These are phyloP conservation scores for Escallonia rubra DNA, from an alignment of 129 eudicot species.

Conservation along the genomic window DNA sequence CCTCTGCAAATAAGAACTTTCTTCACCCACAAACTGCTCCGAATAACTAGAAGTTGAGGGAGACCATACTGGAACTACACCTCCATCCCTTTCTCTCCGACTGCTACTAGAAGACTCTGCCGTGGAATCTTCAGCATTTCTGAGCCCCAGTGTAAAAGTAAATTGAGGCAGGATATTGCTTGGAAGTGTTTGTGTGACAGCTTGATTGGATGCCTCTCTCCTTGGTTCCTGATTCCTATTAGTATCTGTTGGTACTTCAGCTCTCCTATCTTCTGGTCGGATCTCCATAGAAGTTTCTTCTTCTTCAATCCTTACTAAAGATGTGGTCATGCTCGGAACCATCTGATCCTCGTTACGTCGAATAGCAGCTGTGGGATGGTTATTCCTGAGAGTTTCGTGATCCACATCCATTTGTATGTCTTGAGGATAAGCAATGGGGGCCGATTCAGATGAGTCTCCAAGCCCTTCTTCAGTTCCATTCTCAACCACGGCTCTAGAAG, in stretches of 20 bases:
- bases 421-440: conserved; percentile 71
- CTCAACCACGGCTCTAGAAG: conserved; percentile 71
- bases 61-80: conserved; percentile 53
- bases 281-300: conserved; percentile 59
- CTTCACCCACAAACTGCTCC: conserved; percentile 33
- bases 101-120: conserved; percentile 37
- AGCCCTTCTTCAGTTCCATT: conserved; percentile 95
- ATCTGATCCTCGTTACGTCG: conserved; percentile 81
- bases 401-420: conserved; percentile 65
- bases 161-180: conserved; percentile 28
- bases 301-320: conserved; percentile 51
- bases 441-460: conserved; percentile 72
- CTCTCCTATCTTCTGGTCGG: conserved; percentile 46
- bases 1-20: conserved; percentile 40
- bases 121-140: conserved; percentile 42
- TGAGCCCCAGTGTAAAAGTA: conserved; percentile 14
- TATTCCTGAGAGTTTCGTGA: conserved; percentile 38
- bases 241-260: conserved; percentile 75
- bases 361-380: conserved; percentile 28
- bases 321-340: conserved; percentile 88
- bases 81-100: conserved; percentile 41
- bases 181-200: conserved; percentile 16
- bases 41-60: conserved; percentile 39
- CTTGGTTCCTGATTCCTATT: conserved; percentile 30
- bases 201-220: conserved; percentile 21